Percentiles rank a stretch among this genome's conserved stretches.
Conservation (phyloP, 768 basidiomycete species). For the Amylocystis lapponica region DNA sequence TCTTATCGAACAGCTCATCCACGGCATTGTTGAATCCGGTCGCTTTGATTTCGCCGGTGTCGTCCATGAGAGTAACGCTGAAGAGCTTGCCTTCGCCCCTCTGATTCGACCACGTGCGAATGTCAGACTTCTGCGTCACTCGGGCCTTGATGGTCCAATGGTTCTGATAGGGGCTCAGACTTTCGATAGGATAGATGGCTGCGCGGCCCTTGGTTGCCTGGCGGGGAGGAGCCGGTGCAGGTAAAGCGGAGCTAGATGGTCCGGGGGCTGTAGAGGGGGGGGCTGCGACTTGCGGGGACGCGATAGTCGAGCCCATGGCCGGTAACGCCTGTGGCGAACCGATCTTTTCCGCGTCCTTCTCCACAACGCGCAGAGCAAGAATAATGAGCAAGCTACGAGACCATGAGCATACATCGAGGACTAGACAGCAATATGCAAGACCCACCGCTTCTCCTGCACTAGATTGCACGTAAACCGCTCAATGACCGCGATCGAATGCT, state of each 20-base stretch:
- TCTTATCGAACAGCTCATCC: constrained; percentile 74
- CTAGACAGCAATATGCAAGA: constrained; percentile 5
- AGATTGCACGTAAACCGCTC: constrained; percentile 77
- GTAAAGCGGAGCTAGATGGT: constrained; percentile 18
- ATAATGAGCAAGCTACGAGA: constrained; percentile 70
- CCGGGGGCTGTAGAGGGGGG: constrained; percentile 26
- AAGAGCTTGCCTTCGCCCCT: constrained; percentile 95
- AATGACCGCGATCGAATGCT: constrained; percentile 63
- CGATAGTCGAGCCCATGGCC: constrained; percentile 24
- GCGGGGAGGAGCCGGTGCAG: constrained; percentile 2
- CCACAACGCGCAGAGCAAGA: constrained; percentile 57
- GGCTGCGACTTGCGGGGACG: constrained; percentile 20
- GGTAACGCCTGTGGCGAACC: constrained; percentile 46
- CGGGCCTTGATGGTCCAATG: constrained; percentile 98
- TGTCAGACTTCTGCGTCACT: constrained; percentile 83
- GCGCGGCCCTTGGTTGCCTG: constrained; percentile 13
- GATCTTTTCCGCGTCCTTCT: constrained; percentile 58
- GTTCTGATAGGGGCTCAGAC: constrained; percentile 93
- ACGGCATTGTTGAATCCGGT: constrained; percentile 88
- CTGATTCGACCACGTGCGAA: constrained; percentile 84
- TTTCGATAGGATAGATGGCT: constrained; percentile 80
- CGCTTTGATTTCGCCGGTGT: constrained; percentile 85
- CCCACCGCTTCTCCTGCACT: constrained; percentile 80
- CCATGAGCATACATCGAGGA: constrained; percentile 1
- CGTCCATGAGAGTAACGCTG: constrained; percentile 90